phyloP scores from a whole-genome alignment of 352 stramenopile species.

The Phytophthora nicotianae region DNA sequence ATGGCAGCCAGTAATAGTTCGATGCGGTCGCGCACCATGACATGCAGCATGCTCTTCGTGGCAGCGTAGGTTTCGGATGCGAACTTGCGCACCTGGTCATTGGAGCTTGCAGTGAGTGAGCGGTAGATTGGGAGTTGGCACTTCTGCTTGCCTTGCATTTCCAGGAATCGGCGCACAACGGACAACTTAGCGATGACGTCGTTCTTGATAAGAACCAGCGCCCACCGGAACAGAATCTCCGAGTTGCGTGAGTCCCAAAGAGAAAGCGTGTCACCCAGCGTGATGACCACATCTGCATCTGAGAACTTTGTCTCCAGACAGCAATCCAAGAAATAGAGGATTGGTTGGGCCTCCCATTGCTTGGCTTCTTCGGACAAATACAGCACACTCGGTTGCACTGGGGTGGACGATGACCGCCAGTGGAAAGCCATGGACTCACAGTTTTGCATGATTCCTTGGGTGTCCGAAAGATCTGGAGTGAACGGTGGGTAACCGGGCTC shows the following conservation, averaged over 20 bases:
- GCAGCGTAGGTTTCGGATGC: slow-evolving; percentile 48
- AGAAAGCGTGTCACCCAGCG: slow-evolving; percentile 54
- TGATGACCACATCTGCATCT: slow-evolving; percentile 46
- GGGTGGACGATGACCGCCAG: slow-evolving; percentile 54
- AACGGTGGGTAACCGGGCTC: slow-evolving; percentile 64
- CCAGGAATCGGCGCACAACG: slow-evolving; percentile 60
- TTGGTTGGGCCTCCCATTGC: slow-evolving; percentile 58
- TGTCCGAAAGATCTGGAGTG: slow-evolving; percentile 64
- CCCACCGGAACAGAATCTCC: slow-evolving; percentile 74
- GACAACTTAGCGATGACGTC: slow-evolving; percentile 44
- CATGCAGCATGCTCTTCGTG: slow-evolving; percentile 59
- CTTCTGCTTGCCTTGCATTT: slow-evolving; percentile 82
- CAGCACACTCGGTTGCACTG: slow-evolving; percentile 66
- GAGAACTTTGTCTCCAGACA: slow-evolving; percentile 56
- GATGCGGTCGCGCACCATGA: slow-evolving; percentile 81
- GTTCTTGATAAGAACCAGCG: slow-evolving; percentile 72
- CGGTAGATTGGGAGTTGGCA: slow-evolving; percentile 81
- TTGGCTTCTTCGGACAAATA: slow-evolving; percentile 68
- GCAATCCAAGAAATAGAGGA: slow-evolving; percentile 77
- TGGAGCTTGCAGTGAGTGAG: slow-evolving; percentile 51
- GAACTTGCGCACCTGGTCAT: slow-evolving; percentile 45
- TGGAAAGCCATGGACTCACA: slow-evolving; percentile 71
- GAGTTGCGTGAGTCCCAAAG: slow-evolving; percentile 67
- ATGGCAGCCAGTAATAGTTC: slow-evolving; percentile 51
- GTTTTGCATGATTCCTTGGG: slow-evolving; percentile 69